Conservation (phyloP, 2,329 filamentous ascomycete genomes). For the Trichoderma harzianum region DNA sequence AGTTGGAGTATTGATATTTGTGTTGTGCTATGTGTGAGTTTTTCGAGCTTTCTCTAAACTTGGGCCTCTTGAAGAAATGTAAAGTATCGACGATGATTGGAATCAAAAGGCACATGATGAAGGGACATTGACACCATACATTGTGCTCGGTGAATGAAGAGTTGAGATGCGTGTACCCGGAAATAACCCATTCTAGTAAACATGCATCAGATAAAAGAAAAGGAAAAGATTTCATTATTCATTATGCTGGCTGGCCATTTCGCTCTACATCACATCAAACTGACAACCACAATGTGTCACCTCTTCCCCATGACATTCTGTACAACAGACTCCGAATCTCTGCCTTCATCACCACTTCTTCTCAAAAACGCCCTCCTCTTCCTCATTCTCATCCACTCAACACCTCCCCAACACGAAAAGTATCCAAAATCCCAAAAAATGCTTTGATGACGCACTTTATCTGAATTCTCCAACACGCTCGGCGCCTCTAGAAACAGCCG, state of each 20-base stretch:
- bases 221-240: neutral
- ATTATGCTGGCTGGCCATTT: neutral
- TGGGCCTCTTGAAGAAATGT: neutral
- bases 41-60: neutral
- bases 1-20: neutral
- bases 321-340: neutral
- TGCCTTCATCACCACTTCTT: neutral
- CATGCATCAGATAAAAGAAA: neutral
- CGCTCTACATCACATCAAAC: neutral
- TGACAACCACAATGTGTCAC: neutral
- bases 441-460: neutral
- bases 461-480: neutral
- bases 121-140: neutral
- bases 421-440: neutral
- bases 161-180: neutral
- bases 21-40: neutral
- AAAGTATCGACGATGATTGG: neutral
- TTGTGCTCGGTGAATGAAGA: neutral
- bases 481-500: slow-evolving; percentile 29
- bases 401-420: neutral
- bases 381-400: neutral
- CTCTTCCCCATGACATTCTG: neutral
- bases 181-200: neutral
- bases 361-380: neutral
- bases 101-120: neutral